Conservation (phyloP, 257 asterid species). For the Dorcoceras hygrometricum region DNA sequence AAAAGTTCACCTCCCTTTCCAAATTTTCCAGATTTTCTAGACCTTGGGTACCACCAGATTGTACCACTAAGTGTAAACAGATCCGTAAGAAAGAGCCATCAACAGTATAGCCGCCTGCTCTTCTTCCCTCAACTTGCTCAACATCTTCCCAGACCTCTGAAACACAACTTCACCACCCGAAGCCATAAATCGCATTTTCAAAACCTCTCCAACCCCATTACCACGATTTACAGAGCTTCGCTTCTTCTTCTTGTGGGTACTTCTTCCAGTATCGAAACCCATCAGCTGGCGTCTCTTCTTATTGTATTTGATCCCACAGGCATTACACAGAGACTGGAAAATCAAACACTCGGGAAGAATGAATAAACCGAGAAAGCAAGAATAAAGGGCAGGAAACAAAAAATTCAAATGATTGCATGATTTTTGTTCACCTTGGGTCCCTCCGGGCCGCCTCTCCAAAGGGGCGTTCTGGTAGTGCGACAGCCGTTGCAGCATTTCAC, state of each 20-base stretch:
- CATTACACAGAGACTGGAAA: constrained; percentile 84
- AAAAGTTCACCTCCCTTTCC: neutral
- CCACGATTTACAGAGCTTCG: constrained; percentile 33
- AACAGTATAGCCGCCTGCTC: constrained; percentile 79
- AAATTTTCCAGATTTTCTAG: constrained; percentile 9
- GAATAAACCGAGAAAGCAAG: neutral
- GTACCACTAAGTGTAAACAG: constrained; percentile 57
- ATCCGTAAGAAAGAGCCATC: constrained; percentile 86
- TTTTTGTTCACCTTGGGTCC: constrained; percentile 74
- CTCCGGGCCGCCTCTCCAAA: constrained; percentile 95
- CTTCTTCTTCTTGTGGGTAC: constrained; percentile 43
- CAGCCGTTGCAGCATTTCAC: constrained; percentile 66
- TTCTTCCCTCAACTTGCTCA: constrained; percentile 70
- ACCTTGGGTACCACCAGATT: constrained; percentile 22
- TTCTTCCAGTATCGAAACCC: constrained; percentile 48
- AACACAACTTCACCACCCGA: constrained; percentile 42
- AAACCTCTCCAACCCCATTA: constrained; percentile 31
- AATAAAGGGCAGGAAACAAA: neutral
- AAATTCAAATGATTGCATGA: neutral
- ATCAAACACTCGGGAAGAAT: neutral
- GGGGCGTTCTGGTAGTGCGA: constrained; percentile 76
- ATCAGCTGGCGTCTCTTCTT: constrained; percentile 73
- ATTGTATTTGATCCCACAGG: constrained; percentile 88
- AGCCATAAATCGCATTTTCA: constrained; percentile 60
- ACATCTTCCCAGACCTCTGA: constrained; percentile 49